phyloP scores from a whole-genome alignment of 2,329 filamentous ascomycete species.

The Aspergillus arachidicola region DNA sequence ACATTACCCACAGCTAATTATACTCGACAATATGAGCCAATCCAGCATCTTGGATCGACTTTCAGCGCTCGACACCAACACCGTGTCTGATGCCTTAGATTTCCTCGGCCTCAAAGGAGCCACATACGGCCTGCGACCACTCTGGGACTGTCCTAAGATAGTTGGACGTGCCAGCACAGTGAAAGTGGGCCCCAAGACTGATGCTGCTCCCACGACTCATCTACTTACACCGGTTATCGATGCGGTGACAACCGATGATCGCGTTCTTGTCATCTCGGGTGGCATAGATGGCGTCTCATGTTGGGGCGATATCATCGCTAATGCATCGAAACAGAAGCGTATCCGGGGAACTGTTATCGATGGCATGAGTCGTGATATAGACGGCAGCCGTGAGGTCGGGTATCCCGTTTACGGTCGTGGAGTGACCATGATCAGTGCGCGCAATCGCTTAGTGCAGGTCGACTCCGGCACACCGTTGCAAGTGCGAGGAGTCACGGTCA shows the following conservation, averaged over 20 bases:
- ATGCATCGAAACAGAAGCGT: conserved; percentile 23
- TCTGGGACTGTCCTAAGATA: conserved; percentile 29
- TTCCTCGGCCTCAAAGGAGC: conserved; percentile 26
- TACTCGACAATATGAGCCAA: conserved; percentile 9
- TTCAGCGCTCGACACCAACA: conserved; percentile 25
- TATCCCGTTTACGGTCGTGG: conserved; percentile 40
- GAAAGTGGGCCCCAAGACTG: conserved; percentile 18
- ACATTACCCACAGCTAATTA: background rate
- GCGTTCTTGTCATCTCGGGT: conserved; percentile 25
- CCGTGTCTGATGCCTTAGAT: conserved; percentile 27
- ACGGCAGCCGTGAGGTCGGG: conserved; percentile 34
- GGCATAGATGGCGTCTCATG: conserved; percentile 24
- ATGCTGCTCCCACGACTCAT: conserved; percentile 15
- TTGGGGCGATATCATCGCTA: conserved; percentile 28
- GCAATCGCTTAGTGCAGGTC: conserved; percentile 34
- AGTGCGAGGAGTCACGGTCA: conserved; percentile 18
- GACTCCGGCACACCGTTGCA: conserved; percentile 32
- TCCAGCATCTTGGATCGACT: conserved; percentile 17
- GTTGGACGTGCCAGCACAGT: conserved; percentile 27
- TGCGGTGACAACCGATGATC: conserved; percentile 20
- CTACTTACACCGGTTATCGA: conserved; percentile 23
- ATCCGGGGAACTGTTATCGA: conserved; percentile 38
- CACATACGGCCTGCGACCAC: conserved; percentile 22
- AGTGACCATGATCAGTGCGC: conserved; percentile 36
- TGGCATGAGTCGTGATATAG: conserved; percentile 37